Base-by-base conservation (phyloP, 2,329 filamentous ascomycete species). In the Didymella glomerata region DNA sequence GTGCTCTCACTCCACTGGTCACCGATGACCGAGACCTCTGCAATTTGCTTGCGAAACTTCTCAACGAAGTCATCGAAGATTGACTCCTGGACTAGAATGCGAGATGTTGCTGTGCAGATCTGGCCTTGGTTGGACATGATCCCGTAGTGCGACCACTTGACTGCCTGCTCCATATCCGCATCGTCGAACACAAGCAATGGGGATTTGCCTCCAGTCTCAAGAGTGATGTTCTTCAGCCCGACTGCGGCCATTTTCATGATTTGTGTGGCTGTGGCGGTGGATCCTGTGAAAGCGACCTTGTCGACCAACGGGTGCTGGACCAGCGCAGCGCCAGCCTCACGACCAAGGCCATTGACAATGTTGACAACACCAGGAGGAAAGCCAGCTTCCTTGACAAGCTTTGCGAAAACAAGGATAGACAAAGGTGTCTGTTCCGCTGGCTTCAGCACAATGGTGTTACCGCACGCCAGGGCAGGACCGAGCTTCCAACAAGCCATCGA, bases 241-340 rank as follows among this genome's bases (percentile, higher is more conserved):
- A 48, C 32, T 76, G 57, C 63, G 64, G 28, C 77, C 77, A 57
- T 75, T 66, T 18, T 78, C 78, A 48, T 68, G 63, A 92, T 90
- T 41, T 87, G 82, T 44, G 85, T 84, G 2, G 87, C 90, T 0
- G 90, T 92, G 2, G 79, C 78, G 0, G 90, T 92, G 4, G 86
- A 89, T 34, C 90, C 90, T 0, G 90, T 93, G 65, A 93, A 93
- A 0, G 90, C 88, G 54, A 93, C 81, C 79, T 93, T 93, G 71
- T 91, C 87, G 20, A 93, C 82, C 22, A 83, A 82, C 20, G 85
- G 77, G 70, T 93, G 90, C 34, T 82, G 81, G 1, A 86, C 87
- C 13, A 93, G 81, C 78, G 80, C 82, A 0, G 85, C 83, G 0
- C 86, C 86, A 3, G 88, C 81, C 38, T 79, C 77, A 57, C 86